A percentile compares a stretch with the other conserved stretches of the same genome.
Conservation (phyloP, 129 eudicot species). For the Mikania micrantha region DNA sequence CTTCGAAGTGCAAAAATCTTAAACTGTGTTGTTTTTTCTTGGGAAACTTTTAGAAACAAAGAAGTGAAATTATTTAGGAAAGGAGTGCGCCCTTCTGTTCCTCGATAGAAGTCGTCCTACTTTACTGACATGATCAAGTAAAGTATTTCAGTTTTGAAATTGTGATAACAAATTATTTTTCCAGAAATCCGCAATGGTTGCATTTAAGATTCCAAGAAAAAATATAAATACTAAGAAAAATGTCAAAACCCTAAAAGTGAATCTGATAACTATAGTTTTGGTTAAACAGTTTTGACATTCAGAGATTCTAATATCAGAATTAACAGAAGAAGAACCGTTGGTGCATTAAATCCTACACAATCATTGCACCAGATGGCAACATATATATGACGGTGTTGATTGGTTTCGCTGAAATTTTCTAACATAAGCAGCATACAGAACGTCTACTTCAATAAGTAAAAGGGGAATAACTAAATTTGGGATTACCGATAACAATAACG, state of each 20-base stretch:
- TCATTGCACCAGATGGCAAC: not conserved
- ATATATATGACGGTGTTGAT: no score
- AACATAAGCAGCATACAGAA: constrained; percentile 4
- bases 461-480: not conserved
- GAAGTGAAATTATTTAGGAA: not conserved
- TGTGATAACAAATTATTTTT: not conserved
- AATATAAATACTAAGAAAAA: not conserved
- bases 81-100: not conserved
- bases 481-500: constrained; percentile 77
- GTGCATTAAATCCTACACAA: not conserved
- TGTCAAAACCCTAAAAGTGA: constrained; percentile 11
- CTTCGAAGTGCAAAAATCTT: not conserved
- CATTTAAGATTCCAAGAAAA: not conserved
- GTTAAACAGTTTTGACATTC: not conserved
- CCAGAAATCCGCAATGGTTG: not conserved
- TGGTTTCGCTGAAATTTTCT: no score
- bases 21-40: not conserved
- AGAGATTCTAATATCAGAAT: not conserved
- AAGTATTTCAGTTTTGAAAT: not conserved
- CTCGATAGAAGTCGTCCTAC: not conserved
- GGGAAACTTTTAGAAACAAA: not conserved
- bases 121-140: constrained; percentile 6
- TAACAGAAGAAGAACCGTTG: not conserved
- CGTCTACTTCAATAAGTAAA: not conserved
- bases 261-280: not conserved